Conservation (phyloP, 2,329 filamentous ascomycete genomes). For the Beauveria medogensis region DNA sequence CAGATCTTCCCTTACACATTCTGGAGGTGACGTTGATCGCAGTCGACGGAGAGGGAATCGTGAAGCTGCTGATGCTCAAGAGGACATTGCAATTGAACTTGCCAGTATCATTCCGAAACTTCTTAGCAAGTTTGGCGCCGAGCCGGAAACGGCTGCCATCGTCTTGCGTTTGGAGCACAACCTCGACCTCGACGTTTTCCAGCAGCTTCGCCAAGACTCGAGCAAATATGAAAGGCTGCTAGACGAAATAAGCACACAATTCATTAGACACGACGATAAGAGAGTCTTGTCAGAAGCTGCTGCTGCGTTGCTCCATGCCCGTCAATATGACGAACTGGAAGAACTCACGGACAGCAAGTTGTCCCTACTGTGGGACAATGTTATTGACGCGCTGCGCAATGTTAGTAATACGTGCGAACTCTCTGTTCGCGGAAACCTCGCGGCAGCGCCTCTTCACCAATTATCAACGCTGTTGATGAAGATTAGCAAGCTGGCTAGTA, state of each 20-base stretch:
- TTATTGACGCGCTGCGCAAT: conserved; percentile 62
- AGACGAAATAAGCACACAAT: conserved; percentile 89
- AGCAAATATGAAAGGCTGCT: conserved; percentile 72
- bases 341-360: conserved; percentile 78
- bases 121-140: conserved; percentile 87
- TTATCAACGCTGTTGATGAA: conserved; percentile 69
- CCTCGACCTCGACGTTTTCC: conserved; percentile 79
- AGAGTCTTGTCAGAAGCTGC: conserved; percentile 78
- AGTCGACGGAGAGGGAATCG: conserved; percentile 48
- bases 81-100: conserved; percentile 70
- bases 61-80: conserved; percentile 63
- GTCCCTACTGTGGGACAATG: conserved; percentile 77
- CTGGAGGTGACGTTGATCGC: conserved; percentile 54
- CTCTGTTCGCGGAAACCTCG: conserved; percentile 61
- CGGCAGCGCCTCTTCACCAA: conserved; percentile 55
- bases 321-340: conserved; percentile 78
- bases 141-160: conserved; percentile 74
- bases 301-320: conserved; percentile 73
- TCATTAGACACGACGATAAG: conserved; percentile 83
- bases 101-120: conserved; percentile 74
- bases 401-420: conserved; percentile 66
- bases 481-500: conserved; percentile 70
- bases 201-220: conserved; percentile 79
- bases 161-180: conserved; percentile 81
- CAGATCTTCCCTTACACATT: conserved; percentile 59